Evolutionary conservation across 192 early-diverging fungal species (phyloP).

Genomic region (Coemansia umbellata): DNA sequence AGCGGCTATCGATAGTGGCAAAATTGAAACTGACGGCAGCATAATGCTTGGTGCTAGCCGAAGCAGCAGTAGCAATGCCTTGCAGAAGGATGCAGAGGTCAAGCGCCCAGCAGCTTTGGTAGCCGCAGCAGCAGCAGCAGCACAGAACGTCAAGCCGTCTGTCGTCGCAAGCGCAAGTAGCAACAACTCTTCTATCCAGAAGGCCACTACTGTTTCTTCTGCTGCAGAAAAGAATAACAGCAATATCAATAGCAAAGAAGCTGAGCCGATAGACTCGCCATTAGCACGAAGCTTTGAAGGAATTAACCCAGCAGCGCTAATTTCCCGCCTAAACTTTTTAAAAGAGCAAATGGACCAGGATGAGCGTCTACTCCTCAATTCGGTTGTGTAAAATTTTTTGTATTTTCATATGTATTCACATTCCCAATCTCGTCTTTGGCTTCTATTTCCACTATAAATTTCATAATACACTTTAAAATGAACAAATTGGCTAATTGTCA

Average conservation of each 20-base stretch:
- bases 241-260: background rate
- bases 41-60: too few species aligned
- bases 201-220: background rate
- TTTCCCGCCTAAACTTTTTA: constrained; percentile 37
- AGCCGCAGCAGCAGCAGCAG: background rate
- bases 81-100: too few species aligned
- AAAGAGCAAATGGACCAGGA: constrained; percentile 46
- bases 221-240: too few species aligned
- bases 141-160: background rate
- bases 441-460: too few species aligned
- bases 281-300: constrained; percentile 12
- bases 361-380: constrained; percentile 24
- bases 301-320: constrained; percentile 42
- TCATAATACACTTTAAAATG: too few species aligned
- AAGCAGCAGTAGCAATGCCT: too few species aligned
- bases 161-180: too few species aligned
- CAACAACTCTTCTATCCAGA: background rate
- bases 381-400: constrained; percentile 2
- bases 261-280: constrained; percentile 8
- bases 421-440: too few species aligned
- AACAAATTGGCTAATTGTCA: too few species aligned
- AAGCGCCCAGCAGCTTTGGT: too few species aligned
- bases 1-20: background rate
- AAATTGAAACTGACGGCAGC: too few species aligned
- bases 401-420: too few species aligned